These are phyloP conservation scores for Chlorella sp. DNA, from an alignment of 139 green algal species.

Conservation along the genomic window DNA sequence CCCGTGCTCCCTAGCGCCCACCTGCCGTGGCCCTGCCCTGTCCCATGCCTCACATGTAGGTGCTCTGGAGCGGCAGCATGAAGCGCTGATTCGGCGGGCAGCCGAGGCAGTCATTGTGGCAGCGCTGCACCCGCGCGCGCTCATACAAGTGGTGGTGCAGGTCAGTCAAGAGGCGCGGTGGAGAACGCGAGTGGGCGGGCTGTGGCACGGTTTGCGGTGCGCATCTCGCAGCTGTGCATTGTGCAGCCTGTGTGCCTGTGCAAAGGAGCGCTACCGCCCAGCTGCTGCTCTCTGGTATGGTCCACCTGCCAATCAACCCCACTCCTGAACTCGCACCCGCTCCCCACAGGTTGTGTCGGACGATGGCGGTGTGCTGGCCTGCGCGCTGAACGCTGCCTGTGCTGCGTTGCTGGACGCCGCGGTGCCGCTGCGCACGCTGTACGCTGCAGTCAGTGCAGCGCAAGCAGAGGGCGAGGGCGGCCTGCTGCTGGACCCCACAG, in stretches of 20 bases:
- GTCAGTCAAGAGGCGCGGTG: conserved; percentile 18
- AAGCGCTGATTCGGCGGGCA: conserved; percentile 55
- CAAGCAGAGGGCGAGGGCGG: background rate
- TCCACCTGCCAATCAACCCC: no score
- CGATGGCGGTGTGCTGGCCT: conserved; percentile 69
- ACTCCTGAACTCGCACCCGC: background rate
- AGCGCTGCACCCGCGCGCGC: conserved; percentile 54
- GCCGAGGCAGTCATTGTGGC: conserved; percentile 54
- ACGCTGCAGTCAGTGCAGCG: background rate
- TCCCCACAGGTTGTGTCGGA: conserved; percentile 63
- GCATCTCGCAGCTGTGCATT: no score
- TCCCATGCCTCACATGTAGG: conserved; percentile 20
- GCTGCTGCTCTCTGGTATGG: no score
- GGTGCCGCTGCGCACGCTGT: conserved; percentile 56
- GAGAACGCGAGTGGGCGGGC: no score
- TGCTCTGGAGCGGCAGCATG: conserved; percentile 43
- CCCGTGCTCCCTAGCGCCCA: no score
- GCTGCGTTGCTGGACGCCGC: conserved; percentile 77
- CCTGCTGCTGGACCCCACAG: conserved; percentile 17
- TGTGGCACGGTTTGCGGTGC: no score
- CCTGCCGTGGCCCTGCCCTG: no score
- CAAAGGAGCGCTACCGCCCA: background rate
- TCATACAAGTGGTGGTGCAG: conserved; percentile 67
- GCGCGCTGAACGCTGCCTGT: conserved; percentile 72
- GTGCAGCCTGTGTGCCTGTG: background rate